A percentile compares a stretch with the other conserved stretches of the same genome.
These are phyloP conservation scores for Hibiscus syriacus DNA, from an alignment of 345 rosid genomes.

Conservation along the genomic window DNA sequence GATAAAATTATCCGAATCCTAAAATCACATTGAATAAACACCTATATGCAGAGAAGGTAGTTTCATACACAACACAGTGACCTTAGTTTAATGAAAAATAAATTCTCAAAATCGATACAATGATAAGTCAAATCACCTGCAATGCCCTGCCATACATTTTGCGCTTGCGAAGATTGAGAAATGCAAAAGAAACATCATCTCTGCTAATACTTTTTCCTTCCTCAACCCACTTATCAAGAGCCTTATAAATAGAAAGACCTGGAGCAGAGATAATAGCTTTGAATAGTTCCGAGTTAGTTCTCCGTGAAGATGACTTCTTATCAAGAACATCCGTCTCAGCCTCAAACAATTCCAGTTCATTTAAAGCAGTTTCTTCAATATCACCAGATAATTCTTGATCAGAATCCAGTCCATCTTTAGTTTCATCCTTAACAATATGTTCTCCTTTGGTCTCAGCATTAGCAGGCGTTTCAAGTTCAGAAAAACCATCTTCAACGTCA, in stretches of 20 bases:
- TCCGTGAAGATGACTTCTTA: constrained; percentile 15
- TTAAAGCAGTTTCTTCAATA: constrained; percentile 28
- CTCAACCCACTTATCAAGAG: constrained; percentile 61
- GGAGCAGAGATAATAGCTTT: constrained; percentile 38
- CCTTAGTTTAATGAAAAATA: background rate
- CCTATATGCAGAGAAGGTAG: background rate
- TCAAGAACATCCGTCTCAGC: constrained; percentile 15
- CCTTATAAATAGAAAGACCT: constrained; percentile 31
- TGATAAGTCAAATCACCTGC: constrained; percentile 47
- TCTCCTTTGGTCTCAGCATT: constrained; percentile 15
- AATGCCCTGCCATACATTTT: constrained; percentile 72
- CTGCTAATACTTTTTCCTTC: constrained; percentile 47
- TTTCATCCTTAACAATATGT: constrained; percentile 18
- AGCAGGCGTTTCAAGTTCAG: constrained; percentile 48
- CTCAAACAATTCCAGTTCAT: constrained; percentile 30
- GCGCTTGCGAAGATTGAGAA: constrained; percentile 55
- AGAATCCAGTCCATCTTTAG: constrained; percentile 38
- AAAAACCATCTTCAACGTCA: constrained; percentile 54
- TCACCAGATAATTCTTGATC: constrained; percentile 1
- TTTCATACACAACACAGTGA: background rate
- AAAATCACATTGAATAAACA: background rate
- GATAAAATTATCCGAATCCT: background rate
- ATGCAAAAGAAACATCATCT: constrained; percentile 26
- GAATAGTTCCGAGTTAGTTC: constrained; percentile 34
- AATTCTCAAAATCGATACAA: background rate